A percentile compares a stretch with the other conserved stretches of the same genome.
Evolutionary conservation across 179 eudicot genomes (phyloP).

Genomic region (Heliamphora pulchella): DNA sequence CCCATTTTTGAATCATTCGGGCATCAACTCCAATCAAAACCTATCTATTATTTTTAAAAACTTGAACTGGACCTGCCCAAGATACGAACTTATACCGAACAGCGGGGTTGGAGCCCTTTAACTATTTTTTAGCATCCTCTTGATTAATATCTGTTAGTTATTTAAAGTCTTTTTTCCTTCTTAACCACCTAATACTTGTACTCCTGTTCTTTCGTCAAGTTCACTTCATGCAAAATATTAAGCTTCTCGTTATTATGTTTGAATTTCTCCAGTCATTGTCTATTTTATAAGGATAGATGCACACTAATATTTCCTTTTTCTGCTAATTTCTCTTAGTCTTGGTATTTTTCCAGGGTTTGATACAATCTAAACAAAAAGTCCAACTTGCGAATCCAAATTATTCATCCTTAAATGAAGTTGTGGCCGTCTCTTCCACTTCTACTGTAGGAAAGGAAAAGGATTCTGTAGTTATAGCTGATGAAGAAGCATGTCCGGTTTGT

Average conservation of each 20-base stretch:
- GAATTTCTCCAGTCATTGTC: not conserved
- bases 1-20: not conserved
- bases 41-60: not conserved
- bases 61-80: not conserved
- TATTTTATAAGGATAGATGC: not conserved
- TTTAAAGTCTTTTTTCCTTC: not conserved
- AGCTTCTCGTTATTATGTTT: not conserved
- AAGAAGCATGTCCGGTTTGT: constrained; percentile 79
- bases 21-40: not conserved
- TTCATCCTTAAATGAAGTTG: constrained; percentile 21
- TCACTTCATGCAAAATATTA: not conserved
- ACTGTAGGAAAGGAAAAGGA: constrained; percentile 21
- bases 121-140: not conserved
- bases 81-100: not conserved
- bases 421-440: constrained; percentile 18
- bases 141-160: not conserved
- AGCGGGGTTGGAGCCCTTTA: not conserved
- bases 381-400: constrained; percentile 18
- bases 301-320: not conserved
- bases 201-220: too few relatives aligned
- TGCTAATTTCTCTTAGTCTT: not conserved
- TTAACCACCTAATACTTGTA: not conserved
- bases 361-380: constrained; percentile 43
- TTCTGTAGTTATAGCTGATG: constrained; percentile 26
- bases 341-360: constrained; percentile 52